Evolutionary conservation across 2,329 filamentous ascomycete genomes (phyloP).

Genomic region (Fusarium newnesense): DNA sequence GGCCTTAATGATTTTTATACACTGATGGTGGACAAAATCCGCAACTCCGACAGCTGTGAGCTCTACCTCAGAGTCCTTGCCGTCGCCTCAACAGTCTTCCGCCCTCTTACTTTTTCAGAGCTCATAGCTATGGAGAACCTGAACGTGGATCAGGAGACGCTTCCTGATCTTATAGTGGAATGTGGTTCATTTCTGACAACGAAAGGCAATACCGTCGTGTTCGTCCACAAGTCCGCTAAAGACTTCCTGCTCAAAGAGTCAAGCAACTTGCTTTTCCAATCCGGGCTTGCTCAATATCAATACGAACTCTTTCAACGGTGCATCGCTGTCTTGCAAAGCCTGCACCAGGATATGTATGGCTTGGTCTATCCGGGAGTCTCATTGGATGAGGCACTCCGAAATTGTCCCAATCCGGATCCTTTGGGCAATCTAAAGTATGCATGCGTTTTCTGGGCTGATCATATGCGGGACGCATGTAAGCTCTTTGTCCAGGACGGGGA

Average conservation of each 20-base stretch:
- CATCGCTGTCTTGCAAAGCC: rapidly evolving
- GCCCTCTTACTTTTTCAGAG: background rate
- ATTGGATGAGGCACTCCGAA: too few species aligned
- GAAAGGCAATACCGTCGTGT: rapidly evolving
- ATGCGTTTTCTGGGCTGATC: too few species aligned
- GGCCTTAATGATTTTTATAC: rapidly evolving
- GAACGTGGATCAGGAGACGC: rapidly evolving
- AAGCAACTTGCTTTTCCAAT: rapidly evolving
- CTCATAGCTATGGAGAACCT: background rate
- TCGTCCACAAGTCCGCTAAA: background rate
- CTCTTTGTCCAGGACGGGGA: too few species aligned
- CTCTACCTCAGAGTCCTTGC: background rate
- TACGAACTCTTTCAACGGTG: background rate
- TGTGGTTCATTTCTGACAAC: background rate
- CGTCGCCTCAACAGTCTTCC: background rate
- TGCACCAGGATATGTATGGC: too few species aligned
- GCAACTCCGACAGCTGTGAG: rapidly evolving
- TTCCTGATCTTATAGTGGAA: background rate
- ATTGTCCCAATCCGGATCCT: too few species aligned
- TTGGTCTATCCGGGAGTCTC: too few species aligned
- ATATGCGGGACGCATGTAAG: too few species aligned
- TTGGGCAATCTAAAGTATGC: too few species aligned
- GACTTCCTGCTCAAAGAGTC: background rate
- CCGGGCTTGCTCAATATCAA: background rate
- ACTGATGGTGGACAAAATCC: rapidly evolving